Evolutionary conservation across 305 asterid genomes (phyloP).

Genomic region (Fraxinus sp.): DNA sequence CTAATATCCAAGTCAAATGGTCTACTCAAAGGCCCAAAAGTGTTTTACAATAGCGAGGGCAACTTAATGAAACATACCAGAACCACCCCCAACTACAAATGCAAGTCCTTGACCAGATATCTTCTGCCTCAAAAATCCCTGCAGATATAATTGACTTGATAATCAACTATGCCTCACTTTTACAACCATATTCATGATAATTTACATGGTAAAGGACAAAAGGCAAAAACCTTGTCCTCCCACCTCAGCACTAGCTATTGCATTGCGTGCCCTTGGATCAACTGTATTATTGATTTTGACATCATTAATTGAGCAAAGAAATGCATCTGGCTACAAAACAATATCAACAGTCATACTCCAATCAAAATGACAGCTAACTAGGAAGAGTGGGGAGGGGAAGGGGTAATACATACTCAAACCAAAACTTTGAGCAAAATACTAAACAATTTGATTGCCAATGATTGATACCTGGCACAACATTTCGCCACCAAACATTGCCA

Average conservation of each 20-base stretch:
- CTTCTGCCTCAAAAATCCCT: slow-evolving; percentile 98
- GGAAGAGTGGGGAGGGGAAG: slow-evolving; percentile 19
- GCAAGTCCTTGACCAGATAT: slow-evolving; percentile 97
- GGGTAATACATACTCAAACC: slow-evolving; percentile 16
- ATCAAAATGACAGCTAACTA: slow-evolving; percentile 18
- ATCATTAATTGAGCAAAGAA: slow-evolving; percentile 94
- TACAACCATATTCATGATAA: slow-evolving; percentile 4
- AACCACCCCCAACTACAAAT: slow-evolving; percentile 88
- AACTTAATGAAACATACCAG: slow-evolving; percentile 58
- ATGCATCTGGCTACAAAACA: slow-evolving; percentile 89
- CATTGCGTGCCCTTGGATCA: slow-evolving; percentile 88
- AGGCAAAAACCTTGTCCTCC: slow-evolving; percentile 21
- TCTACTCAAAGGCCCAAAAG: slow-evolving; percentile 17
- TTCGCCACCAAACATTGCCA: slow-evolving; percentile 68
- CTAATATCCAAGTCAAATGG: background rate
- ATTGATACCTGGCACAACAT: slow-evolving; percentile 15
- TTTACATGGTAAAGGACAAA: slow-evolving; percentile 19
- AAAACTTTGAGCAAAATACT: slow-evolving; percentile 1
- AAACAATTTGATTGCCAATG: slow-evolving; percentile 43
- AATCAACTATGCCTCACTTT: slow-evolving; percentile 12
- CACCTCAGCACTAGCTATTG: slow-evolving; percentile 78
- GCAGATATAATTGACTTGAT: slow-evolving; percentile 33
- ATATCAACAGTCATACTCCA: slow-evolving; percentile 33
- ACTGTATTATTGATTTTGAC: slow-evolving; percentile 80
- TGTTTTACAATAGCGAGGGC: background rate